phyloP scores from a whole-genome alignment of 176 grass and related monocot genomes.

The Carex myosuroides region DNA sequence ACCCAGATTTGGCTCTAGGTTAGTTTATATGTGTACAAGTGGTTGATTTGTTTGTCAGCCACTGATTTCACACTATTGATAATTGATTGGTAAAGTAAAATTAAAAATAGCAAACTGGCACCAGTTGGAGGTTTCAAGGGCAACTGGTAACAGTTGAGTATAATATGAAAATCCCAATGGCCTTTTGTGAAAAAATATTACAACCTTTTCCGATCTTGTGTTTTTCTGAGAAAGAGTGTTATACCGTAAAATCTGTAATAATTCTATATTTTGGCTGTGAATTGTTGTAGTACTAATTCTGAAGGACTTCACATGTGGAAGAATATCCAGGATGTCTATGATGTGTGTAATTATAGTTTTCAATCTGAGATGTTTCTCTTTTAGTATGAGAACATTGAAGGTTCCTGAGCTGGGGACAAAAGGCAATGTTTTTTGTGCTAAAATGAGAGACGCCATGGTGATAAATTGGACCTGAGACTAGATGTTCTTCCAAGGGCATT shows the following conservation, averaged over 20 bases:
- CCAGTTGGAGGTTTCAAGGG: background rate
- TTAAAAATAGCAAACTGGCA: background rate
- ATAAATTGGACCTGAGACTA: constrained; percentile 11
- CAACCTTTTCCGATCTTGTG: background rate
- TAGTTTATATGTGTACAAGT: constrained; percentile 11
- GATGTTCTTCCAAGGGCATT: background rate
- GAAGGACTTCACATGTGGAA: background rate
- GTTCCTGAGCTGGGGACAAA: background rate
- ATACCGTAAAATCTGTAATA: background rate
- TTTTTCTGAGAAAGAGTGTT: background rate
- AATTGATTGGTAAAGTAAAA: background rate
- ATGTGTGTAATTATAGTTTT: constrained; percentile 2
- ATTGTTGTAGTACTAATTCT: background rate
- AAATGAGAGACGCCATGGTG: constrained; percentile 2
- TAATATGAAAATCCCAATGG: background rate
- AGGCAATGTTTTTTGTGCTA: constrained; percentile 3
- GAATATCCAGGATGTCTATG: constrained; percentile 10
- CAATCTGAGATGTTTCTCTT: constrained; percentile 21
- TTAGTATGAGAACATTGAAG: constrained; percentile 4
- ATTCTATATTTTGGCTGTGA: background rate
- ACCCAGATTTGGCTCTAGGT: constrained; percentile 83
- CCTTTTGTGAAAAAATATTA: too few species aligned
- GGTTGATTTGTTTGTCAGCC: background rate
- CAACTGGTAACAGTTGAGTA: background rate
- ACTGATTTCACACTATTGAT: background rate